Percentiles rank a stretch among this genome's conserved stretches.
Conservation (phyloP, 129 eudicot species). For the Erigeron canadensis region DNA sequence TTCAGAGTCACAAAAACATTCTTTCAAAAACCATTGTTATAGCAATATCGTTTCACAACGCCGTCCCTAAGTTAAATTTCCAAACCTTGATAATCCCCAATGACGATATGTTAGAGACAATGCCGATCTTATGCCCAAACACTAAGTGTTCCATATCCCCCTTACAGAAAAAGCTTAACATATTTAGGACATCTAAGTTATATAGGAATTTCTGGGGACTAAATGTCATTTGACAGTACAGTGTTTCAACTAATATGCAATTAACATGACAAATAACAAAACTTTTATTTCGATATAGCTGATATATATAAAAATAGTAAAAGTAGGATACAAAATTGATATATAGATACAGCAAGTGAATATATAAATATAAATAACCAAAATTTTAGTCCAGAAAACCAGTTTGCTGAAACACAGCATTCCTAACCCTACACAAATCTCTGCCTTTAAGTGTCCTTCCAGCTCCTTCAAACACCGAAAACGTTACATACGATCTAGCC, state of each 20-base stretch:
- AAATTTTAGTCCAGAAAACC: constrained; percentile 75
- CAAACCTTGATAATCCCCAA: no score
- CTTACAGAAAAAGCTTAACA: no score
- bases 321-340: constrained; percentile 24
- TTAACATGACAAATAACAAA: constrained; percentile 12
- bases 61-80: no score
- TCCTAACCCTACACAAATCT: constrained; percentile 73
- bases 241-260: neutral
- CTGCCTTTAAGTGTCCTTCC: constrained; percentile 91
- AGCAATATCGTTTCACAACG: no score
- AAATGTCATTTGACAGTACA: constrained; percentile 1
- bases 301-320: neutral
- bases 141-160: no score
- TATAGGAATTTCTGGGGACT: neutral
- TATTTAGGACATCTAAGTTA: no score
- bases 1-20: no score
- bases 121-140: no score
- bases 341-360: neutral
- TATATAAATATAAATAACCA: constrained; percentile 14
- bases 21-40: no score
- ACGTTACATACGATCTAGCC: constrained; percentile 80
- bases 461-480: constrained; percentile 87
- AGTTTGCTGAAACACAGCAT: constrained; percentile 80
- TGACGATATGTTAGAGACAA: no score
- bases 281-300: constrained; percentile 16